Percentiles rank a stretch among this genome's conserved stretches.
These are phyloP conservation scores for Linderniella brevidens DNA, from an alignment of 257 asterid genomes.

Conservation along the genomic window DNA sequence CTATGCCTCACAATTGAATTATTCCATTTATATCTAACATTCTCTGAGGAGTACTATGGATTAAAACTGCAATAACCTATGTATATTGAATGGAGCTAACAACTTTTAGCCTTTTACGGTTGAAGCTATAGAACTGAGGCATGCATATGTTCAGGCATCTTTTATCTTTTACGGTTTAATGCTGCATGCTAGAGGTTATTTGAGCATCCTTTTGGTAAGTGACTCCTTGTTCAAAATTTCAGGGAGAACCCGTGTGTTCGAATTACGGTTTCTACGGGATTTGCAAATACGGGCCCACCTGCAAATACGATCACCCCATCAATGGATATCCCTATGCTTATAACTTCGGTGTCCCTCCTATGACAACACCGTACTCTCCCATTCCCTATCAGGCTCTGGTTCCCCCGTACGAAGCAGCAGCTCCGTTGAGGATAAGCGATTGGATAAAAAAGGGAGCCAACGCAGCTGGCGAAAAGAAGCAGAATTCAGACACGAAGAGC, in stretches of 20 bases:
- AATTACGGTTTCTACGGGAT: slow-evolving; percentile 32
- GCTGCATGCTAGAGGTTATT: too few relatives aligned
- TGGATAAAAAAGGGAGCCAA: slow-evolving; percentile 26
- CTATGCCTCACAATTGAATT: background rate
- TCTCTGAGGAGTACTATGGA: too few relatives aligned
- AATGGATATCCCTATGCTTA: slow-evolving; percentile 30
- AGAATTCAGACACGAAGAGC: slow-evolving; percentile 11
- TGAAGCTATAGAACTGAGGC: too few relatives aligned
- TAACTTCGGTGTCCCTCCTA: slow-evolving; percentile 18
- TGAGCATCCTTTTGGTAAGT: background rate
- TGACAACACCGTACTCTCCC: slow-evolving; percentile 15
- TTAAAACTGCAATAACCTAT: too few relatives aligned
- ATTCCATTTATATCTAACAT: too few relatives aligned
- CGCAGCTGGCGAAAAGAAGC: slow-evolving; percentile 15
- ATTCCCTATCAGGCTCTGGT: slow-evolving; percentile 15
- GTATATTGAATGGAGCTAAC: too few relatives aligned
- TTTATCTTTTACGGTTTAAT: too few relatives aligned
- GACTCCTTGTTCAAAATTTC: slow-evolving; percentile 11
- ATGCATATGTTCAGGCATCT: background rate
- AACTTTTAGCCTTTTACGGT: too few relatives aligned
- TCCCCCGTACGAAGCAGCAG: slow-evolving; percentile 13
- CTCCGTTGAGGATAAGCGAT: slow-evolving; percentile 18
- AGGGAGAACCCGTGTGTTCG: slow-evolving; percentile 44
- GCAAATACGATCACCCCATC: slow-evolving; percentile 52
- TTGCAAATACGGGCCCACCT: slow-evolving; percentile 52